Evolutionary conservation across 164 flowering plant species (phyloP).

Genomic region (Santalum album): DNA sequence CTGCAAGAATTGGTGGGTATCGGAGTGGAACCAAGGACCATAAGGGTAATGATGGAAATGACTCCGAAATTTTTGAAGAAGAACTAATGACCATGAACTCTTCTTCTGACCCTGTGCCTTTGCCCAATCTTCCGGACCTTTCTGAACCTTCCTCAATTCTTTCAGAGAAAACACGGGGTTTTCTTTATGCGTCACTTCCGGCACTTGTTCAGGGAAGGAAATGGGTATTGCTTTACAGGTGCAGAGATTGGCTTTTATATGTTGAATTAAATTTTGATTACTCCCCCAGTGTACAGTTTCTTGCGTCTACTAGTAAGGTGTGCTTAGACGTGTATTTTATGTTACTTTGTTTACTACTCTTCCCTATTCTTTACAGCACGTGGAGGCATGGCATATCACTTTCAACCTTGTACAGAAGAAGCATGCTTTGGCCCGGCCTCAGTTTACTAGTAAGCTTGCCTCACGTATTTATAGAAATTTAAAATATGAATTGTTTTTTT

Average conservation of each 20-base stretch:
- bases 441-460: conserved; percentile 71
- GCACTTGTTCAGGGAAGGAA: conserved; percentile 68
- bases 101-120: conserved; percentile 15
- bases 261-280: background rate
- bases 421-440: conserved; percentile 81
- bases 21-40: conserved; percentile 29
- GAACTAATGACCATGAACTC: conserved; percentile 35
- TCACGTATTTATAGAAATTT: background rate
- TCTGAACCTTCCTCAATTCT: conserved; percentile 88
- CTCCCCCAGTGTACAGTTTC: background rate
- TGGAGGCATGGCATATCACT: conserved; percentile 98
- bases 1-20: conserved; percentile 40
- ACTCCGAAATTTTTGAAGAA: conserved; percentile 22
- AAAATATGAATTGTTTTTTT: background rate
- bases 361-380: conserved; percentile 49
- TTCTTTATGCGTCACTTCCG: conserved; percentile 74
- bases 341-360: background rate
- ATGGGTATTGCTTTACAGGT: conserved; percentile 93
- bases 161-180: conserved; percentile 46
- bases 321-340: conserved; percentile 1
- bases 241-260: background rate
- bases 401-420: conserved; percentile 84
- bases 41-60: conserved; percentile 26
- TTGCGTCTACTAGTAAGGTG: no score
- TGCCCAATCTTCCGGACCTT: conserved; percentile 38